Conservation (phyloP, 2,329 filamentous ascomycete genomes). For the Bipolaris gigantea region DNA sequence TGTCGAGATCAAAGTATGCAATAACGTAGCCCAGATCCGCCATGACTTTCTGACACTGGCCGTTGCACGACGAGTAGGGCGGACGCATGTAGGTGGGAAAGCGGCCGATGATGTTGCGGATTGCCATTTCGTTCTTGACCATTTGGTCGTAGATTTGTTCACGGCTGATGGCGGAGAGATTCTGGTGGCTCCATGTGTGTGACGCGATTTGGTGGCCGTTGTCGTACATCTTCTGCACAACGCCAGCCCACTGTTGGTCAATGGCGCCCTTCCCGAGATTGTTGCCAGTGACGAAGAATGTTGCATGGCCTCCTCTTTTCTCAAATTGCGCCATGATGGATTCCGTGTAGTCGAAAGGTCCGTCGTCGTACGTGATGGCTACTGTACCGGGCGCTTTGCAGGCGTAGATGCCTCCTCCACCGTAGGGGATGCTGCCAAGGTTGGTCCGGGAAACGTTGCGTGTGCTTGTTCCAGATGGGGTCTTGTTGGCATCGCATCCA, state of each 20-base stretch:
- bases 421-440: conserved; percentile 59
- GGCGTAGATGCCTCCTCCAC: conserved; percentile 59
- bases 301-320: conserved; percentile 63
- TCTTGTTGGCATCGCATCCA: conserved; percentile 55
- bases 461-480: conserved; percentile 58
- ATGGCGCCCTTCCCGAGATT: conserved; percentile 60
- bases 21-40: conserved; percentile 59
- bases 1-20: conserved; percentile 63
- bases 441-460: conserved; percentile 55
- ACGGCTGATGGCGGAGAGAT: conserved; percentile 49
- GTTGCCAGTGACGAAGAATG: conserved; percentile 66
- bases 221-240: conserved; percentile 57
- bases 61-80: conserved; percentile 52
- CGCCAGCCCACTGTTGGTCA: conserved; percentile 55
- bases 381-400: conserved; percentile 59
- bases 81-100: conserved; percentile 59
- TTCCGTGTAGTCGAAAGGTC: conserved; percentile 63
- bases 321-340: conserved; percentile 63
- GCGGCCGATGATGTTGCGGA: conserved; percentile 57
- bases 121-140: conserved; percentile 58
- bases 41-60: conserved; percentile 46
- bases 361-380: conserved; percentile 69
- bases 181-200: conserved; percentile 60
- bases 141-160: conserved; percentile 53
- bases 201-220: conserved; percentile 64